Evolutionary conservation across 108 stramenopile species (phyloP).

Genomic region (Nannochloropsis oceanica): DNA sequence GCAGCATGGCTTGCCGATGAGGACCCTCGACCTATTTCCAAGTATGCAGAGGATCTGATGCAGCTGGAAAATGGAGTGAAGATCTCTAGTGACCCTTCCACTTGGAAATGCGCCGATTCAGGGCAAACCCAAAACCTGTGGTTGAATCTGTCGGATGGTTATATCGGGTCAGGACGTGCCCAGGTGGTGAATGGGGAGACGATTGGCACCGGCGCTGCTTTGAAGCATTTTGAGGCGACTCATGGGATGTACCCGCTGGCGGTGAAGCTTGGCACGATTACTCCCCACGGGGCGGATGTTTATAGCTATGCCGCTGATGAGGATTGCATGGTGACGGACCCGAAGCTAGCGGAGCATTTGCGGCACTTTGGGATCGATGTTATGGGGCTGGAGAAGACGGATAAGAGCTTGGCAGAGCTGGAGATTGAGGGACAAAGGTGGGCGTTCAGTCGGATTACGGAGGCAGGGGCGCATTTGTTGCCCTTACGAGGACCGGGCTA

Average conservation of each 20-base stretch:
- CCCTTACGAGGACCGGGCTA: constrained; percentile 68
- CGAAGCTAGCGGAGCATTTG: constrained; percentile 79
- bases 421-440: constrained; percentile 89
- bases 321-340: constrained; percentile 85
- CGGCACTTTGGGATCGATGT: constrained; percentile 69
- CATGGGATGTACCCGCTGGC: constrained; percentile 58
- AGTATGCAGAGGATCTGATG: constrained; percentile 40
- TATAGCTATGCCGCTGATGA: constrained; percentile 94
- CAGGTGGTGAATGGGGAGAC: constrained; percentile 81
- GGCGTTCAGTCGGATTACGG: constrained; percentile 64
- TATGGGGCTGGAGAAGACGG: constrained; percentile 64
- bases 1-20: constrained; percentile 57
- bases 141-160: constrained; percentile 91
- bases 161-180: constrained; percentile 78
- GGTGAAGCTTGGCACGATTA: constrained; percentile 97
- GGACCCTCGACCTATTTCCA: constrained; percentile 40
- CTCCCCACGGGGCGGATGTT: constrained; percentile 80
- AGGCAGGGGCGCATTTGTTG: constrained; percentile 62
- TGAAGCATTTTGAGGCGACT: constrained; percentile 82
- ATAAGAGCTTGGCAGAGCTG: constrained; percentile 85
- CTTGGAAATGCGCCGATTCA: constrained; percentile 40
- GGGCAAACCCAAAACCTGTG: constrained; percentile 70
- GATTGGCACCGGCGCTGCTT: constrained; percentile 82
- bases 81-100: constrained; percentile 41
- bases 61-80: constrained; percentile 33